phyloP scores from a whole-genome alignment of 495 filamentous ascomycete genomes.

The Polyplosphaeria fusca region DNA sequence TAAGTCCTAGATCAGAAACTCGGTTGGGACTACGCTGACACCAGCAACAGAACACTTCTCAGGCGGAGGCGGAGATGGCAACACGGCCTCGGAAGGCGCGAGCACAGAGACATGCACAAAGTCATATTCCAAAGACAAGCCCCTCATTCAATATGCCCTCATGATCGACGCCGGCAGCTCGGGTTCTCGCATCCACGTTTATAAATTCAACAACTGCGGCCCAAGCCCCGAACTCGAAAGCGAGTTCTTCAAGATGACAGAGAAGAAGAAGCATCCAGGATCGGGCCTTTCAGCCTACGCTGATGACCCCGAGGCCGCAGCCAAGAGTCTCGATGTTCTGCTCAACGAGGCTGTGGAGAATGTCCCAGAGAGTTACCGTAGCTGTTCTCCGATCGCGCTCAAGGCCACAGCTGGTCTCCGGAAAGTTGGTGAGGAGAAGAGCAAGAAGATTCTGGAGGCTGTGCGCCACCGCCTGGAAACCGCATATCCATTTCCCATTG shows the following conservation, averaged over 20 bases:
- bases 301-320: conserved; percentile 79
- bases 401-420: conserved; percentile 95
- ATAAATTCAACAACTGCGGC: conserved; percentile 98
- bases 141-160: conserved; percentile 91
- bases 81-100: conserved; percentile 51
- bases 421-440: conserved; percentile 76
- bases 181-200: conserved; percentile 96
- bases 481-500: conserved; percentile 87
- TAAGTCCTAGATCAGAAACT: not conserved
- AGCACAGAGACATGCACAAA: conserved; percentile 73
- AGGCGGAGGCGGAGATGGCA: conserved; percentile 37
- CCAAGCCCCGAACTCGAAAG: conserved; percentile 88
- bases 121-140: conserved; percentile 78
- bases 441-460: conserved; percentile 76
- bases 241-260: conserved; percentile 87
- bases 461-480: conserved; percentile 83
- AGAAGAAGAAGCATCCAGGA: conserved; percentile 70
- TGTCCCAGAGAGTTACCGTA: conserved; percentile 82
- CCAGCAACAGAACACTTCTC: conserved; percentile 3
- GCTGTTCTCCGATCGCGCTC: conserved; percentile 86
- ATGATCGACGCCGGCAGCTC: conserved; percentile 99
- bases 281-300: conserved; percentile 85
- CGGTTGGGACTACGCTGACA: not conserved
- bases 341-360: conserved; percentile 77
- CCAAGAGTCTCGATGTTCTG: conserved; percentile 81